Conservation (phyloP, 768 basidiomycete genomes). For the Pisolithus tinctorius region DNA sequence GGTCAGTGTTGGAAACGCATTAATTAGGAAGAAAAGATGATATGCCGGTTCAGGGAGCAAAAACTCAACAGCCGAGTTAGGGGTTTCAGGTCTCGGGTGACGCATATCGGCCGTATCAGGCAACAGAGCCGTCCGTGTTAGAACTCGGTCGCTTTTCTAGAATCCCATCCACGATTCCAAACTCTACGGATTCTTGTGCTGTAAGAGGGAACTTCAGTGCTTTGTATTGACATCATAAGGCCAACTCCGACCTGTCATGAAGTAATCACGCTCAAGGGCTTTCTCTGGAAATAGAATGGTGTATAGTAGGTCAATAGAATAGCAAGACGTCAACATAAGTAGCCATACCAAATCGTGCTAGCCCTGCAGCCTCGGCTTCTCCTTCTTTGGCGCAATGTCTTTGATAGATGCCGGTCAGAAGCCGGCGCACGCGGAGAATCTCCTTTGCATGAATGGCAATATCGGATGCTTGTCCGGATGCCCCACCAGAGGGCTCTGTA, state of each 20-base stretch:
- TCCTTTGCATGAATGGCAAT: conserved; percentile 98
- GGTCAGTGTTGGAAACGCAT: no score
- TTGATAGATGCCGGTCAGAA: conserved; percentile 85
- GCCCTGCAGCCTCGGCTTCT: conserved; percentile 57
- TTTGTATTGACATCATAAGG: conserved; percentile 10
- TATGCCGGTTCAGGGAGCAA: neutral
- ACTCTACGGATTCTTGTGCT: conserved; percentile 84
- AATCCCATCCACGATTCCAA: conserved; percentile 92
- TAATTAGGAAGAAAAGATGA: neutral
- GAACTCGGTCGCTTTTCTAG: conserved; percentile 67
- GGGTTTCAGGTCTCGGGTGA: conserved; percentile 4
- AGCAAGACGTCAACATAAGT: conserved; percentile 14
- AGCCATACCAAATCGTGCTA: conserved; percentile 71
- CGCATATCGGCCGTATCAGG: conserved; percentile 10
- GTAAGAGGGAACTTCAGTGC: conserved; percentile 18
- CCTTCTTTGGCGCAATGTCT: conserved; percentile 67
- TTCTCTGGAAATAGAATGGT: conserved; percentile 45
- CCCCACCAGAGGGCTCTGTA: conserved; percentile 92
- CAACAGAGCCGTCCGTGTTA: conserved; percentile 28
- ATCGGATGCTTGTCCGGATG: conserved; percentile 91
- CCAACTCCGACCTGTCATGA: conserved; percentile 68
- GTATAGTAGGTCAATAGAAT: conserved; percentile 10
- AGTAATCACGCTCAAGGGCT: conserved; percentile 92
- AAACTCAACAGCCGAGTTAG: conserved; percentile 6
- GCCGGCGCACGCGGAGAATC: conserved; percentile 81